Base-by-base conservation (phyloP, 2,329 filamentous ascomycete species). In the Pseudopithomyces maydicus region DNA sequence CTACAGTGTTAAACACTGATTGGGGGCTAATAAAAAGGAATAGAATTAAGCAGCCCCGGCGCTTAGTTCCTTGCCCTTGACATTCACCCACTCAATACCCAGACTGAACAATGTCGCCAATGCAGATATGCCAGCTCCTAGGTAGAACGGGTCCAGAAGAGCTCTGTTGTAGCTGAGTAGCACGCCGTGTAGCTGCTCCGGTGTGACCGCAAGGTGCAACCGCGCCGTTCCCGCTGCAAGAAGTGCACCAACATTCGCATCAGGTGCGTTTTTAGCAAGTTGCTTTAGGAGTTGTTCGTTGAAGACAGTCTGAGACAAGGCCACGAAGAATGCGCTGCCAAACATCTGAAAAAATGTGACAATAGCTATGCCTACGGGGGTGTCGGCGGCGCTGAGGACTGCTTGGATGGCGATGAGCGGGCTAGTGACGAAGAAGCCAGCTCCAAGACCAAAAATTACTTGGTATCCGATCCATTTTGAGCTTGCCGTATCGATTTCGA, bases 271-370 rank as follows among this genome's bases (percentile, higher is more conserved):
- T 23, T 56, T 69, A 2, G 72, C 68, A 6, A 90, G 76, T 35
- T 82, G 77, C 11, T 79, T 73, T 54, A 86, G 77, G 29, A 91
- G 77, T 1, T 82, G 84, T 65, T 89, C 88, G 63, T 85, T 83
- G 78, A 90, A 89, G 45, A 89, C 80, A 12, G 85, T 85, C 70
- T 90, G 85, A 0, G 84, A 83, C 2, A 88, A 82, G 12, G 84
- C 82, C 44, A 90, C 81, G 65, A 86, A 85, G 22, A 90, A 72
- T 4, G 88, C 85, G 0, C 91, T 95, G 44, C 87, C 87, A 15
- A 90, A 80, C 12, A 74, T 77, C 67, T 89, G 85, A 75, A 85
- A 85, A 75, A 90, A 88, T 48, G 79, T 76, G 14, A 77, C 59
- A 14, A 77, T 70, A 1, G 76, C 69, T 5, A 75, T 76, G 33